phyloP scores from a whole-genome alignment of 495 filamentous ascomycete genomes.

The Clavariopsis aquatica region DNA sequence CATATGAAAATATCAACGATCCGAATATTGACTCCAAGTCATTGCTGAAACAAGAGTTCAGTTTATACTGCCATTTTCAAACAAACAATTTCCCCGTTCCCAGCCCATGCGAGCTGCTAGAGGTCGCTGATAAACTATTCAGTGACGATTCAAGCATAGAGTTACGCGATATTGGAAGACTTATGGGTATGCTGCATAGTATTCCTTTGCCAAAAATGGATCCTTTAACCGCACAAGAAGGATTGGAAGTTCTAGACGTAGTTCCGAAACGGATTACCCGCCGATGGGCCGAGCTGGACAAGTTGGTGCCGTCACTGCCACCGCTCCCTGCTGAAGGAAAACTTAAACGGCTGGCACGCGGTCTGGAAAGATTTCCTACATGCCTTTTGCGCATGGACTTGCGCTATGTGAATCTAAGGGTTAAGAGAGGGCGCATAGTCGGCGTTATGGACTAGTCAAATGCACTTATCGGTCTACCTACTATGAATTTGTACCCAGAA shows the following conservation, averaged over 20 bases:
- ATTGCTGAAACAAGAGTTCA: constrained; percentile 8
- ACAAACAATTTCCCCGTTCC: constrained; percentile 7
- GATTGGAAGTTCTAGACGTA: constrained; percentile 9
- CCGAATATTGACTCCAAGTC: constrained; percentile 9
- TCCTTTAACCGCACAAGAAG: constrained; percentile 8
- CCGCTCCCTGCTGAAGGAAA: constrained; percentile 7
- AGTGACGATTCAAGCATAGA: constrained; percentile 8
- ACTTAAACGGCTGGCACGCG: constrained; percentile 8
- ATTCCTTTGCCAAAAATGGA: constrained; percentile 7
- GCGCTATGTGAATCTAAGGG: constrained; percentile 7
- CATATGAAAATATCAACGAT: constrained; percentile 10
- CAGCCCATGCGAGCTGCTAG: constrained; percentile 7
- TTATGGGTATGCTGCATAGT: constrained; percentile 9
- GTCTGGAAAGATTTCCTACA: constrained; percentile 4
- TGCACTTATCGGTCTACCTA: too few relatives aligned
- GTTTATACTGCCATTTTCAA: constrained; percentile 6
- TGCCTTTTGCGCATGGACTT: constrained; percentile 8
- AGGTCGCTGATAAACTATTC: constrained; percentile 4
- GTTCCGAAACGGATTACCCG: constrained; percentile 7
- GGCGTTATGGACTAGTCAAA: constrained; percentile 6
- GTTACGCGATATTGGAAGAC: constrained; percentile 6
- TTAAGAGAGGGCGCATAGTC: constrained; percentile 9
- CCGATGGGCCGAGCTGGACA: constrained; percentile 7
- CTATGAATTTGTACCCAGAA: too few relatives aligned
- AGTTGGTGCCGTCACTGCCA: constrained; percentile 7